Evolutionary conservation across 2,329 filamentous ascomycete genomes (phyloP).

Genomic region (Cladosporium sp.): DNA sequence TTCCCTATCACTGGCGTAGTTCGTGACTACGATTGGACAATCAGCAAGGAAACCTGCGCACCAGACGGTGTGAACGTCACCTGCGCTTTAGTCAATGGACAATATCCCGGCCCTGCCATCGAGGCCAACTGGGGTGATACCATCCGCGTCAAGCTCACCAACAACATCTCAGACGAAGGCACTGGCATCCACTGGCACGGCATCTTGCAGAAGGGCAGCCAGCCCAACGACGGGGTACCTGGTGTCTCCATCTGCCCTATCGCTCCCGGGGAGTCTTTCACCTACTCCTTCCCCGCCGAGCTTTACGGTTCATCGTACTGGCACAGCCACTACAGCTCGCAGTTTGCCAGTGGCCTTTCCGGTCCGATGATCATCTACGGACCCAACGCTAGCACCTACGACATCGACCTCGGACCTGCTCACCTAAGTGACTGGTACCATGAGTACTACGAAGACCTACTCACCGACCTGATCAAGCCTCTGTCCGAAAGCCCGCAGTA

Average conservation of each 20-base stretch:
- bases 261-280: constrained; percentile 35
- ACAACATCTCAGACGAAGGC: constrained; percentile 31
- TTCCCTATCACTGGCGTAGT: constrained; percentile 27
- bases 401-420: constrained; percentile 28
- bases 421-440: constrained; percentile 32
- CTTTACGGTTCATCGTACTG: constrained; percentile 33
- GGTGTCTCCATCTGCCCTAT: constrained; percentile 39
- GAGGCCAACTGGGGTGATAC: constrained; percentile 39
- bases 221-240: constrained; percentile 39
- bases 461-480: neutral
- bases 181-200: constrained; percentile 43
- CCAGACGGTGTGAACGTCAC: constrained; percentile 25
- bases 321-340: constrained; percentile 34
- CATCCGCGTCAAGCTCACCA: constrained; percentile 31
- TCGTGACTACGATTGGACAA: constrained; percentile 24
- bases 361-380: constrained; percentile 32
- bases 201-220: constrained; percentile 29
- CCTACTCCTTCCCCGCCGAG: constrained; percentile 37
- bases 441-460: constrained; percentile 4
- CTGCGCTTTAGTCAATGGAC: constrained; percentile 21
- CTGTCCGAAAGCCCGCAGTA: constrained; percentile 5
- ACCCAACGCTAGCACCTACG: constrained; percentile 23
- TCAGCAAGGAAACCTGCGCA: constrained; percentile 18
- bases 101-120: constrained; percentile 18
- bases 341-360: constrained; percentile 24